Percentiles rank a stretch among this genome's conserved stretches.
These are phyloP conservation scores for Obelidium mucronatum DNA, from an alignment of 192 early-diverging fungal genomes.

Conservation along the genomic window DNA sequence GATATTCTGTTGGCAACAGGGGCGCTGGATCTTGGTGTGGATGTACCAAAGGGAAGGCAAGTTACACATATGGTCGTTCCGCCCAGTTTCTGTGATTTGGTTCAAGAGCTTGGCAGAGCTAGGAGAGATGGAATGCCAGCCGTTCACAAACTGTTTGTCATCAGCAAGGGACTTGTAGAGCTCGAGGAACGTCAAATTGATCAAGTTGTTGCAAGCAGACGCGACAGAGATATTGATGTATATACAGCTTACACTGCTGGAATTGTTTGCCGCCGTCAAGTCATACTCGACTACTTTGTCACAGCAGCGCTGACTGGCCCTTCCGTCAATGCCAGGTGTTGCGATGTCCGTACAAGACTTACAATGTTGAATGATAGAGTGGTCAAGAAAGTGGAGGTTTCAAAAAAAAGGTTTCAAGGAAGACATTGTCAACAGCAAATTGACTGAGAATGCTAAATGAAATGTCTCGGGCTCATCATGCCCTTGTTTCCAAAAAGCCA, in stretches of 20 bases:
- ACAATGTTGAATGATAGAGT: background rate
- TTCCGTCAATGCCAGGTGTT: background rate
- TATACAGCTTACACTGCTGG: background rate
- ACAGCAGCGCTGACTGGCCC: background rate
- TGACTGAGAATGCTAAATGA: too few species aligned
- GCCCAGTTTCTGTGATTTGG: background rate
- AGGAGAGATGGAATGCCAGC: background rate
- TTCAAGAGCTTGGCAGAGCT: background rate
- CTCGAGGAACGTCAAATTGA: background rate
- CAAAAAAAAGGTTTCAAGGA: too few species aligned
- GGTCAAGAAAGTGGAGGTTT: background rate
- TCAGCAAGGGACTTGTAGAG: background rate
- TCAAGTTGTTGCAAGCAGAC: background rate
- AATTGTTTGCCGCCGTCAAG: background rate
- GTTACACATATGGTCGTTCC: background rate
- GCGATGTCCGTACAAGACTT: background rate
- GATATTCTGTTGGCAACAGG: background rate
- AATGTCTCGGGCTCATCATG: background rate
- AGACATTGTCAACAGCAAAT: too few species aligned
- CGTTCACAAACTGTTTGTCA: background rate
- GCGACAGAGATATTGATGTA: background rate
- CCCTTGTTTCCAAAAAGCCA: too few species aligned
- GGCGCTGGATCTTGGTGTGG: background rate
- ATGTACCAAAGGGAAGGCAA: background rate
- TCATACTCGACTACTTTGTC: background rate